phyloP scores from a whole-genome alignment of 1,284 basidiomycete species.

The Moniliophthora roreri region DNA sequence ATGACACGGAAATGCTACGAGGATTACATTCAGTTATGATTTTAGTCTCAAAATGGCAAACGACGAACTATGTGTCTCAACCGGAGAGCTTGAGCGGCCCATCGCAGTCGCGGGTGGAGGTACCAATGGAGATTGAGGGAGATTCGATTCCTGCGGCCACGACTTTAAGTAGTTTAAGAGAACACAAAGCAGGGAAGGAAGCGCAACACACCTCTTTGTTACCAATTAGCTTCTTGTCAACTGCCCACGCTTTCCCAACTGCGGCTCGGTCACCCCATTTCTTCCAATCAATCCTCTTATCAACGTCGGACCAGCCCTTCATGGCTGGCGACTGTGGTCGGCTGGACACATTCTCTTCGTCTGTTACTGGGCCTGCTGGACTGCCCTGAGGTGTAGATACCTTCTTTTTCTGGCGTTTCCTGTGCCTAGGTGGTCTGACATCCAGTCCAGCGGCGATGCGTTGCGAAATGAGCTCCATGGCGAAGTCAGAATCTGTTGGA shows the following conservation, averaged over 20 bases:
- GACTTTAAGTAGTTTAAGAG: background rate
- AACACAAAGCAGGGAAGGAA: background rate
- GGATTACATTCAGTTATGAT: no score
- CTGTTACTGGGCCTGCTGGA: conserved; percentile 2
- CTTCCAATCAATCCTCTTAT: conserved; percentile 44
- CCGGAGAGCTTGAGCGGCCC: conserved; percentile 15
- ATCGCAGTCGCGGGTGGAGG: conserved; percentile 10
- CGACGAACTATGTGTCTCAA: conserved; percentile 41
- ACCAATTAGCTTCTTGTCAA: conserved; percentile 40
- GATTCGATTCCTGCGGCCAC: conserved; percentile 1
- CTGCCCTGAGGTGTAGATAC: conserved; percentile 5
- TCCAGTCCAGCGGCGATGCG: conserved; percentile 56
- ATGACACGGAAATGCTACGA: conserved; percentile 66
- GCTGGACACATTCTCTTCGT: conserved; percentile 17
- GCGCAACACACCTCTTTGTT: conserved; percentile 32
- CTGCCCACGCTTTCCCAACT: conserved; percentile 42
- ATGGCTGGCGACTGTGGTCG: conserved; percentile 4
- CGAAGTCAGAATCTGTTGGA: conserved; percentile 67
- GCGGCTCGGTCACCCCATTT: conserved; percentile 52
- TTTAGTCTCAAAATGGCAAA: conserved; percentile 8
- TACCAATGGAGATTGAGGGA: conserved; percentile 2
- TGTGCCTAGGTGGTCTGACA: conserved; percentile 30
- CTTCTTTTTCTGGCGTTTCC: conserved; percentile 9
- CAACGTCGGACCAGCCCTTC: conserved; percentile 8
- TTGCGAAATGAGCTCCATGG: conserved; percentile 65